Base-by-base conservation (phyloP, 2,329 filamentous ascomycete species). In the Botrytis pseudocinerea region DNA sequence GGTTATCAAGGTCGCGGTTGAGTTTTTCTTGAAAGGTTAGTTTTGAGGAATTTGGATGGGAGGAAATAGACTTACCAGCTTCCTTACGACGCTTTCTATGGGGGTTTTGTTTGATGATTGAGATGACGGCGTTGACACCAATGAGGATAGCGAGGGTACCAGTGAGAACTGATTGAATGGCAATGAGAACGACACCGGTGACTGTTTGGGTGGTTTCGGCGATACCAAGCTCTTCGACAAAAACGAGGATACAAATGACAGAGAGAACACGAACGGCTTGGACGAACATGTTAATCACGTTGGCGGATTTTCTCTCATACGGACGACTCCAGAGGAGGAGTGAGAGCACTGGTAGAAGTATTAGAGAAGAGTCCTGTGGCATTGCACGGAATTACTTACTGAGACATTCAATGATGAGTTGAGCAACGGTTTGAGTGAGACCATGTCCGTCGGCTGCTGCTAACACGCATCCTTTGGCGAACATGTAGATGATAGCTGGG, bases 211-310 rank as follows among this genome's bases (percentile, higher is more conserved):
- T 98, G 16, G 95, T 97, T 82, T 98, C 91, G 9, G 90, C 88
- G 77, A 99, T 91, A 73, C 93, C 93, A 71, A 99, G 90, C 83
- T 98, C 92, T 81, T 98, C 92, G 42, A 98, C 95, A 79, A 98
- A 99, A 69, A 98, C 87, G 76, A 99, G 84, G 78, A 98, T 93
- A 84, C 95, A 97, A 71, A 89, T 87, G 10, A 98, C 92, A 0
- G 95, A 98, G 69, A 98, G 84, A 20, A 97, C 92, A 61, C 96
- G 93, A 28, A 98, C 94, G 54, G 93, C 87, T 82, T 97, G 94
- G 78, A 98, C 98, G 80, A 90, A 85, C 79, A 97, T 95, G 84
- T 98, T 98, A 87, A 99, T 94, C 83, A 96, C 89, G 83, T 97
- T 97, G 77, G 93, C 90, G 9, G 94, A 94, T 81, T 91, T 93